Evolutionary conservation across 163 green algal genomes (phyloP).

Genomic region (Chlamydomonas reinhardtii): DNA sequence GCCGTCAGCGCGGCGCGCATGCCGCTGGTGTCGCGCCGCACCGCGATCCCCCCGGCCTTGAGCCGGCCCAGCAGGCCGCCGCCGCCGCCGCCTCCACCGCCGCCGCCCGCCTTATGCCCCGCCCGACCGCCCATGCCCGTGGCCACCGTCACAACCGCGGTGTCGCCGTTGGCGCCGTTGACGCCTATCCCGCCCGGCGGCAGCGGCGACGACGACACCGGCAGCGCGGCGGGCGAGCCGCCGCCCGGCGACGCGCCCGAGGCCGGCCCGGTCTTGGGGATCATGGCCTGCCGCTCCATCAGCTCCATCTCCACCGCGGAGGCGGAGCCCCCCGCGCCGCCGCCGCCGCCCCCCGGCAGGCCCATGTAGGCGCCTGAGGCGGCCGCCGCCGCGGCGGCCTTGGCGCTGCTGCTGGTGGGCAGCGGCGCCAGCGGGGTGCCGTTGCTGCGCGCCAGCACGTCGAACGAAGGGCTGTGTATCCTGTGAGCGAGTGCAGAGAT

Average conservation of each 20-base stretch:
- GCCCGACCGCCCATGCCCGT: neutral
- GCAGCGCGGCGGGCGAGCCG: neutral
- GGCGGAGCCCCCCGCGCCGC: neutral
- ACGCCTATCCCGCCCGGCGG: neutral
- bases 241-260: neutral
- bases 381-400: neutral
- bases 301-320: neutral
- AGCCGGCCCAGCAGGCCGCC: neutral
- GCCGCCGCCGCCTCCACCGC: neutral
- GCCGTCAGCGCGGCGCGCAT: conserved; percentile 30
- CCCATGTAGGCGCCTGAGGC: neutral
- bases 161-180: neutral
- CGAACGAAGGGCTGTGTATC: conserved; percentile 5
- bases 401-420: neutral
- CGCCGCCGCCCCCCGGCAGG: neutral
- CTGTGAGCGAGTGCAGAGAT: neutral
- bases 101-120: neutral
- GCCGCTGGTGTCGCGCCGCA: neutral
- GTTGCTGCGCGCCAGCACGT: conserved; percentile 1
- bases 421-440: neutral
- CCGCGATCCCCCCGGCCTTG: neutral
- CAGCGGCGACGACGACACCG: neutral
- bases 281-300: conserved; percentile 28
- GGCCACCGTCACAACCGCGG: neutral
- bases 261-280: conserved; percentile 12